These are phyloP conservation scores for Fusarium penzigii DNA, from an alignment of 2,329 filamentous ascomycete genomes.

Conservation along the genomic window DNA sequence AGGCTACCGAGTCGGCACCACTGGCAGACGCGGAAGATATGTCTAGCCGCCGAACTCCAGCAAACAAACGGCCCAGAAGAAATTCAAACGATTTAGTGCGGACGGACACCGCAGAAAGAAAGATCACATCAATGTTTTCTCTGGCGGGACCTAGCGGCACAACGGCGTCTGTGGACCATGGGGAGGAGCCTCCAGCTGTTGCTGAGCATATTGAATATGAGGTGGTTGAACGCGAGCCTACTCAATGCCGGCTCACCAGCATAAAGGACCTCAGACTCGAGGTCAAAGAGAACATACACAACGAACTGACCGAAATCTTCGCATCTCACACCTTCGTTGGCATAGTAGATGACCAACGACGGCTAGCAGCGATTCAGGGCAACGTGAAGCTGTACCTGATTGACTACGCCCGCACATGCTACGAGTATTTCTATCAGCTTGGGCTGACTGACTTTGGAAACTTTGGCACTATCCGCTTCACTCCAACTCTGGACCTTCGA, in stretches of 20 bases:
- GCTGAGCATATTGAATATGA: constrained; percentile 69
- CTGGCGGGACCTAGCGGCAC: constrained; percentile 47
- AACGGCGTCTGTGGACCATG: constrained; percentile 14
- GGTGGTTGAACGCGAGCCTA: constrained; percentile 66
- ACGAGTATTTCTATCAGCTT: constrained; percentile 94
- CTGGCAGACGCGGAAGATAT: constrained; percentile 30
- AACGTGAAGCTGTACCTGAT: constrained; percentile 90
- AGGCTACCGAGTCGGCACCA: constrained; percentile 24
- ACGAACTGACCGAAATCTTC: constrained; percentile 83
- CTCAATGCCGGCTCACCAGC: constrained; percentile 75
- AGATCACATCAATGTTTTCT: constrained; percentile 92
- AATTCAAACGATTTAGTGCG: constrained; percentile 78
- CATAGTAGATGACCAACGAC: constrained; percentile 81
- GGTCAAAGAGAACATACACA: constrained; percentile 81
- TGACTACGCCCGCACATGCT: constrained; percentile 85
- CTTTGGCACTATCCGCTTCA: constrained; percentile 81
- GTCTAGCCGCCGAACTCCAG: constrained; percentile 36
- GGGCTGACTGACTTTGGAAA: constrained; percentile 95
- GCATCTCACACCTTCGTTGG: constrained; percentile 90
- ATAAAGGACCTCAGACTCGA: constrained; percentile 80
- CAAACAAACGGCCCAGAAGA: constrained; percentile 41
- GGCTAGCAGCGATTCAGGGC: constrained; percentile 89
- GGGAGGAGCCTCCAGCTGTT: constrained; percentile 37
- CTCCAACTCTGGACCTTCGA: constrained; percentile 70
- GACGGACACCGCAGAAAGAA: constrained; percentile 84